A percentile compares a stretch with the other conserved stretches of the same genome.
Evolutionary conservation across 1,139 yeast genomes (phyloP).

Genomic region (Yamadazyma diddensiae): DNA sequence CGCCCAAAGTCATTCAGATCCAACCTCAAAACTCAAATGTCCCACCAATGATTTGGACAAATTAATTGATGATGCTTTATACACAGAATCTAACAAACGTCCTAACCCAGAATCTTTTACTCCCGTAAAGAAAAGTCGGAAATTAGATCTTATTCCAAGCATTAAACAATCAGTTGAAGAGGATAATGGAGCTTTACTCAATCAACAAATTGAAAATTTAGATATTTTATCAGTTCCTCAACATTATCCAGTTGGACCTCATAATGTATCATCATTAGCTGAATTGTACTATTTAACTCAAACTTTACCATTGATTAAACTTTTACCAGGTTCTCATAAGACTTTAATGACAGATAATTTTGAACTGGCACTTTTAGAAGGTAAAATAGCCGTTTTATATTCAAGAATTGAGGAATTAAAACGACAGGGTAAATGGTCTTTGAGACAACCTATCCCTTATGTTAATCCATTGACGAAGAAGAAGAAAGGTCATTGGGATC

Average conservation of each 20-base stretch:
- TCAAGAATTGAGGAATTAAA: slow-evolving; percentile 91
- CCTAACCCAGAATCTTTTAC: not conserved
- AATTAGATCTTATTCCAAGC: slow-evolving; percentile 10
- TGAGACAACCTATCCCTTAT: slow-evolving; percentile 76
- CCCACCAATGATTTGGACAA: slow-evolving; percentile 2
- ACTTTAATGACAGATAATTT: slow-evolving; percentile 80
- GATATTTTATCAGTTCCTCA: slow-evolving; percentile 43
- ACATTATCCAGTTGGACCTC: slow-evolving; percentile 42
- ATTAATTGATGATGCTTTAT: slow-evolving; percentile 7
- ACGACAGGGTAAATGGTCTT: slow-evolving; percentile 85
- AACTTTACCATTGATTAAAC: slow-evolving; percentile 76
- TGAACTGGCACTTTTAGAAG: slow-evolving; percentile 86
- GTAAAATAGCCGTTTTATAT: slow-evolving; percentile 87
- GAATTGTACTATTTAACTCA: slow-evolving; percentile 86
- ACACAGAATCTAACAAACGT: slow-evolving; percentile 1
- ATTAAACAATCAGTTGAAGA: slow-evolving; percentile 15
- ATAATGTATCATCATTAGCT: slow-evolving; percentile 63
- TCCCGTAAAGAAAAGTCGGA: slow-evolving; percentile 3
- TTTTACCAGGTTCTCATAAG: slow-evolving; percentile 83
- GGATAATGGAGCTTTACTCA: slow-evolving; percentile 23
- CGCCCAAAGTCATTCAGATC: slow-evolving; percentile 7
- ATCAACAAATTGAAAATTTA: slow-evolving; percentile 27
- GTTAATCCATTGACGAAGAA: slow-evolving; percentile 59
- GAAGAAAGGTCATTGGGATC: slow-evolving; percentile 64
- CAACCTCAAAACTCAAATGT: slow-evolving; percentile 1